phyloP scores from a whole-genome alignment of 1,284 basidiomycete species.

The Boletellus deceptivus region DNA sequence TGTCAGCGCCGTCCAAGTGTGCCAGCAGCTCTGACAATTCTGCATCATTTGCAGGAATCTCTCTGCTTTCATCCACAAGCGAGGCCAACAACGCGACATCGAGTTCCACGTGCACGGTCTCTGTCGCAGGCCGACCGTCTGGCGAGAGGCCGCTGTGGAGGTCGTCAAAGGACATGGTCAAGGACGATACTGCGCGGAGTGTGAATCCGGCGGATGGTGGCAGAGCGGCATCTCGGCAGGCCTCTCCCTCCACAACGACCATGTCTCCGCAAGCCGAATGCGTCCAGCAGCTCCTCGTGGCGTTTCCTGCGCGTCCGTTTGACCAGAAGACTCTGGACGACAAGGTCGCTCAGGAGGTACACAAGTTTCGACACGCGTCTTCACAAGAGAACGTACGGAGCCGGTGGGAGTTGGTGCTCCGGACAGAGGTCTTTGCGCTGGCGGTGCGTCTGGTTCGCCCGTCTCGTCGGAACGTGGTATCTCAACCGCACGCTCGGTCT shows the following conservation, averaged over 20 bases:
- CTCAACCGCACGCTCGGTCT: neutral
- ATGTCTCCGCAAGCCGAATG: conserved; percentile 29
- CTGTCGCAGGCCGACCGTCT: conserved; percentile 1
- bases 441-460: conserved; percentile 49
- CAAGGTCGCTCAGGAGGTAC: conserved; percentile 48
- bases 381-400: conserved; percentile 59
- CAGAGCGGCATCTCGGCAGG: conserved; percentile 29
- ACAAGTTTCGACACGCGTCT: conserved; percentile 41
- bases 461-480: neutral
- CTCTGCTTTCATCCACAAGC: conserved; percentile 37
- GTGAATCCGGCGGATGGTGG: conserved; percentile 1
- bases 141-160: conserved; percentile 1
- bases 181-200: conserved; percentile 22
- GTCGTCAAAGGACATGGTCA: conserved; percentile 24
- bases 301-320: conserved; percentile 50
- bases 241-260: conserved; percentile 1
- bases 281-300: conserved; percentile 46
- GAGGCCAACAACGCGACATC: conserved; percentile 39
- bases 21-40: conserved; percentile 47
- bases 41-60: conserved; percentile 35
- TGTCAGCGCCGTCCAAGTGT: conserved; percentile 52
- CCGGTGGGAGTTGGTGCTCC: conserved; percentile 71
- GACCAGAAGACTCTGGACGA: conserved; percentile 47
- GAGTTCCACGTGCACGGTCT: conserved; percentile 21
- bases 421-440: conserved; percentile 63